A percentile compares a stretch with the other conserved stretches of the same genome.
Evolutionary conservation across 2,329 filamentous ascomycete species (phyloP).

Genomic region (Calonectria honghensis): DNA sequence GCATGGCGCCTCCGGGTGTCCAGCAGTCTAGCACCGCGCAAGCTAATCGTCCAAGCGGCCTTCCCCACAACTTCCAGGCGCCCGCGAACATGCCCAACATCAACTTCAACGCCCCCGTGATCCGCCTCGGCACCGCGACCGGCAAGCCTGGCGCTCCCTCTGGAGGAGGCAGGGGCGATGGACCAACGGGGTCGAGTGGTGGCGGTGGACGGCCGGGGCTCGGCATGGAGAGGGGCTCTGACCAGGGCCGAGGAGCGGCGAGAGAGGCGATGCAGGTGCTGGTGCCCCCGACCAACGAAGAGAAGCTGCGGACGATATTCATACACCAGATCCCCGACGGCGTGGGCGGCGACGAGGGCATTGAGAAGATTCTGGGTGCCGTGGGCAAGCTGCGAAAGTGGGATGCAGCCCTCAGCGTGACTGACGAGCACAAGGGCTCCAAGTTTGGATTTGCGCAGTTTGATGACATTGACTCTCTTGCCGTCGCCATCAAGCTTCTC

Average conservation of each 20-base stretch:
- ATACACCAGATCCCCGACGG: conserved; percentile 90
- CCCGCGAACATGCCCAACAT: conserved; percentile 96
- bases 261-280: conserved; percentile 83
- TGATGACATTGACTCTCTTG: conserved; percentile 91
- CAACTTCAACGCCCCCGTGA: conserved; percentile 98
- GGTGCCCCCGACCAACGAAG: conserved; percentile 89
- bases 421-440: conserved; percentile 83
- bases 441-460: conserved; percentile 97
- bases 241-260: conserved; percentile 79
- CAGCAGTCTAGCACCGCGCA: conserved; percentile 83
- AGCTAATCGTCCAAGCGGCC: conserved; percentile 85
- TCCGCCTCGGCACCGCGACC: conserved; percentile 88
- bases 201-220: conserved; percentile 68
- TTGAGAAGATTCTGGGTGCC: conserved; percentile 86
- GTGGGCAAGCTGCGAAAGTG: conserved; percentile 88
- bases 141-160: conserved; percentile 73
- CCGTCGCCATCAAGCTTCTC: conserved; percentile 89
- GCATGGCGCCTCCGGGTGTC: conserved; percentile 86
- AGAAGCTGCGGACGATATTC: conserved; percentile 93
- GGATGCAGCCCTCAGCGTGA: conserved; percentile 81
- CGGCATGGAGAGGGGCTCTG: conserved; percentile 79
- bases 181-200: conserved; percentile 50
- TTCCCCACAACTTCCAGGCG: conserved; percentile 90
- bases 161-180: conserved; percentile 66
- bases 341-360: conserved; percentile 82